Base-by-base conservation (phyloP, 2,329 filamentous ascomycete genomes). In the Dendryphion nanum region DNA sequence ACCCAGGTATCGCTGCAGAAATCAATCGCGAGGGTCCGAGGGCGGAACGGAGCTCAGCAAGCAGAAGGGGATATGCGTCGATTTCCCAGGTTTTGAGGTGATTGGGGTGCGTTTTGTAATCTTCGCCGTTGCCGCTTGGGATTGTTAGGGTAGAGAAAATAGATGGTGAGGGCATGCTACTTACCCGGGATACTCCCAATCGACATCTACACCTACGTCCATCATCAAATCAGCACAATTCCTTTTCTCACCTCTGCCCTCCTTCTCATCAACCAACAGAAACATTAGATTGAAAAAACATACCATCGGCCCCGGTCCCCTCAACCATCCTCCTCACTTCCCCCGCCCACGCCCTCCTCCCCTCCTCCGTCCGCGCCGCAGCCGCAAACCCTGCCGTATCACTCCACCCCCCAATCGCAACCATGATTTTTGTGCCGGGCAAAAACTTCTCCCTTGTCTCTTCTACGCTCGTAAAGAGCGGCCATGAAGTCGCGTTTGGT, bases 1-100 rank as follows among this genome's bases (percentile, higher is more conserved):
- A 72, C 2, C 78, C 83, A 0, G 83, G 83, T 0, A 84, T 79
- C 1, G 83, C 82, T 29, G 83, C 78, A 1, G 83, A 85, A 1
- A 87, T 73, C 28, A 80, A 55, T 55, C 80, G 82, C 38, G 70
- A 44, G 1, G 70, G 60, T 0, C 80, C 81, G 13, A 86, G 69
- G 3, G 75, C 75, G 0, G 61, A 57, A 33, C 81, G 80, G 39
- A 87, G 71, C n/a, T 73, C 77, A n/a, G 71, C 59, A 5, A 87
- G 71, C 6, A 87, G 71, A 23, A 76, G 64, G 0, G 82, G 81
- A 49, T 78, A 87, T 0, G 77, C 76, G 15, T 73, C 62, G 34
- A 86, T 78, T 57, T 86, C 80, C 62, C 72, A 74, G 1, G 62
- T 66, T 53, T 82, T 84, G 30, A 73, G 59, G 0, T 65, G 63